Evolutionary conservation across 371 early-diverging fungal species (phyloP).

Genomic region (Phascolomyces articulosus): DNA sequence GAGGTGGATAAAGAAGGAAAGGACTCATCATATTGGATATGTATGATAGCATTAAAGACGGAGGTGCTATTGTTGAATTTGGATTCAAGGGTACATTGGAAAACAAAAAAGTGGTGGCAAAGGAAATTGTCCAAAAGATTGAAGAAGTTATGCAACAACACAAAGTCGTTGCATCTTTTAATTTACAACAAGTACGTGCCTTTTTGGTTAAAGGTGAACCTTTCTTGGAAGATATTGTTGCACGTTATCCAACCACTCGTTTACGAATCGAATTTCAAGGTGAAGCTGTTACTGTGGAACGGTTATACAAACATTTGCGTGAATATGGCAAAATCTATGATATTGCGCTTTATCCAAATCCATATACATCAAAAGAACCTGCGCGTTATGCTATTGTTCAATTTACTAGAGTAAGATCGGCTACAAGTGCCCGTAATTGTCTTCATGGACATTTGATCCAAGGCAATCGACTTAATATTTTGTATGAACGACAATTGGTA

Average conservation of each 20-base stretch:
- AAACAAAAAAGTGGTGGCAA: conserved; percentile 25
- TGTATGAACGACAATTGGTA: conserved; percentile 72
- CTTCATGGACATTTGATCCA: conserved; percentile 76
- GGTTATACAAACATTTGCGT: conserved; percentile 75
- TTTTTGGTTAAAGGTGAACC: conserved; percentile 81
- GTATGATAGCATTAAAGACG: conserved; percentile 46
- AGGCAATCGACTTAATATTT: conserved; percentile 66
- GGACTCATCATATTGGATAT: background rate
- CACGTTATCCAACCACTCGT: conserved; percentile 69
- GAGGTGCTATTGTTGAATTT: conserved; percentile 51
- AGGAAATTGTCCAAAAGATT: conserved; percentile 36
- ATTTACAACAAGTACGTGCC: conserved; percentile 60
- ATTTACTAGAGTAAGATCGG: conserved; percentile 74
- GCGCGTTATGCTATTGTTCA: conserved; percentile 80
- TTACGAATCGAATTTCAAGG: conserved; percentile 79
- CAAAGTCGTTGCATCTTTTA: conserved; percentile 60
- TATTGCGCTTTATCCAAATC: conserved; percentile 65
- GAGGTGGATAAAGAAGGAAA: no score
- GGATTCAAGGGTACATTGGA: conserved; percentile 31
- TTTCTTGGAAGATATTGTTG: conserved; percentile 86
- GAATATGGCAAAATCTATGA: conserved; percentile 84
- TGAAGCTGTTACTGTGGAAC: conserved; percentile 67
- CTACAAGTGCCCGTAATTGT: conserved; percentile 91
- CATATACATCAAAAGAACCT: conserved; percentile 63
- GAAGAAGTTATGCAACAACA: conserved; percentile 38